Evolutionary conservation across 2,329 filamentous ascomycete genomes (phyloP).

Genomic region (Clonostachys chloroleuca): DNA sequence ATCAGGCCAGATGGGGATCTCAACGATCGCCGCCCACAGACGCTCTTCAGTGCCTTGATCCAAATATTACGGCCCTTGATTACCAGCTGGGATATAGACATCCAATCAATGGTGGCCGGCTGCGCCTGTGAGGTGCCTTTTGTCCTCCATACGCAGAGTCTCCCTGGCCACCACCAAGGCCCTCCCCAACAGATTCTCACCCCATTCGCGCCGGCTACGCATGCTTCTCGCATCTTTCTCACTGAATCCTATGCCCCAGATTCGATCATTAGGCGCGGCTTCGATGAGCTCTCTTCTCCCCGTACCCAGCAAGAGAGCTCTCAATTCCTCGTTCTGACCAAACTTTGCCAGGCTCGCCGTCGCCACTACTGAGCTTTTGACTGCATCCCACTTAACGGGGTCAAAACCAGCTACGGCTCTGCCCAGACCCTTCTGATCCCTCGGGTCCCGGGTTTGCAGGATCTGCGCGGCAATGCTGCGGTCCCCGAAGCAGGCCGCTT

Average conservation of each 20-base stretch:
- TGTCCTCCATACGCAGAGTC: neutral
- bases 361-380: slow-evolving; percentile 50
- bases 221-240: slow-evolving; percentile 14
- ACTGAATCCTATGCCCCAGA: slow-evolving; percentile 26
- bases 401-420: slow-evolving; percentile 49
- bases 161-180: slow-evolving; percentile 39
- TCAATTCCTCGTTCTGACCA: slow-evolving; percentile 12
- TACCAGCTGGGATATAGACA: too few relatives aligned
- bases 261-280: slow-evolving; percentile 17
- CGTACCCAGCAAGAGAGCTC: slow-evolving; percentile 18
- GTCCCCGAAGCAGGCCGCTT: slow-evolving; percentile 45
- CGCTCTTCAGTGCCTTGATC: too few relatives aligned
- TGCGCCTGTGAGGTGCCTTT: too few relatives aligned
- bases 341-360: slow-evolving; percentile 53
- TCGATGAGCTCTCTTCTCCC: slow-evolving; percentile 19
- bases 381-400: slow-evolving; percentile 40
- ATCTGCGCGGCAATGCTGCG: slow-evolving; percentile 36
- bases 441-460: slow-evolving; percentile 39
- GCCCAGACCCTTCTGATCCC: slow-evolving; percentile 47
- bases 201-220: slow-evolving; percentile 11
- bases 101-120: too few relatives aligned
- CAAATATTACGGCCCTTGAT: too few relatives aligned
- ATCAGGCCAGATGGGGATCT: too few relatives aligned
- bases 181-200: slow-evolving; percentile 20
- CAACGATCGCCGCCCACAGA: too few relatives aligned